A percentile compares a stretch with the other conserved stretches of the same genome.
Conservation (phyloP, 257 asterid species). For the Solanum tarapatanum region DNA sequence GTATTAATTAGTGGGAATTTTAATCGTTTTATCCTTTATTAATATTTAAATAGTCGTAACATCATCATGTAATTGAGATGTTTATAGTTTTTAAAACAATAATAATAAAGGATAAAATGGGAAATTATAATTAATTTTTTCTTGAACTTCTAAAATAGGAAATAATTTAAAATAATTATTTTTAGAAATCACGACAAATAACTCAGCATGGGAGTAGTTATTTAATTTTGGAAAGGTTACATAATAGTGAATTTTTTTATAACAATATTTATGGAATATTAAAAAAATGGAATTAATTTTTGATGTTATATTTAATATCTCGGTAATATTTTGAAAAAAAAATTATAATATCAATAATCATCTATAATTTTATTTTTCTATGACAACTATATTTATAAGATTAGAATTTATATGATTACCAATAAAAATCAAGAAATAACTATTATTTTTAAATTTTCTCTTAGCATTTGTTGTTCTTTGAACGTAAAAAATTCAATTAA, state of each 20-base stretch:
- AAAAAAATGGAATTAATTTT: neutral
- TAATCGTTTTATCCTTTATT: neutral
- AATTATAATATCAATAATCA: neutral
- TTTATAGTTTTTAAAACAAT: too few species aligned
- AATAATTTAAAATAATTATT: too few species aligned
- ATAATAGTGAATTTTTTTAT: neutral
- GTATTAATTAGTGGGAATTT: too few species aligned
- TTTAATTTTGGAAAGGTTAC: neutral
- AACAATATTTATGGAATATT: neutral
- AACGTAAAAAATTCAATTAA: neutral
- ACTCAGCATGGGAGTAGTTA: neutral
- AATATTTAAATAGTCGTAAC: neutral
- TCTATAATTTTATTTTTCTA: neutral
- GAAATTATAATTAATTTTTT: too few species aligned
- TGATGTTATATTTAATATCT: neutral
- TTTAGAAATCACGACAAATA: neutral
- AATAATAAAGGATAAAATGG: neutral
- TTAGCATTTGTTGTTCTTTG: neutral
- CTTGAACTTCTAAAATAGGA: neutral
- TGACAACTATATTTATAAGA: neutral
- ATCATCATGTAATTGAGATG: neutral
- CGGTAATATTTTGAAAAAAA: neutral
- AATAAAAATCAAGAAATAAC: neutral
- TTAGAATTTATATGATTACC: neutral
- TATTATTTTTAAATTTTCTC: neutral